Conservation (phyloP, 208 protist species). For the Leishmania tarentolae region DNA sequence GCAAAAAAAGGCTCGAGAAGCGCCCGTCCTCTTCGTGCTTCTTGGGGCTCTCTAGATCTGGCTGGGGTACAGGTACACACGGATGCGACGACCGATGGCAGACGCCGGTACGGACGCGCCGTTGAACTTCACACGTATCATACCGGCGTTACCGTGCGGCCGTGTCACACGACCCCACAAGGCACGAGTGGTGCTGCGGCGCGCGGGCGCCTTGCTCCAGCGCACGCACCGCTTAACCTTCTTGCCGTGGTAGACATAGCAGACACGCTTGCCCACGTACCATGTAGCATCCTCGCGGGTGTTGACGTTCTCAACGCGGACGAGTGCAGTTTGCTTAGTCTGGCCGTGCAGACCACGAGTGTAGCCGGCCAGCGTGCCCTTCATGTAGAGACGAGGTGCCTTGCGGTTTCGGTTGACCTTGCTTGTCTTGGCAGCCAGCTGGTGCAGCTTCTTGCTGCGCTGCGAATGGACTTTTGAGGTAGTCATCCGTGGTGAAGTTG, state of each 20-base stretch:
- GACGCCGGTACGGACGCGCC: conserved; percentile 94
- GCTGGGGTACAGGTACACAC: conserved; percentile 99
- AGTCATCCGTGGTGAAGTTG: conserved; percentile 29
- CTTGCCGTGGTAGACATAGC: conserved; percentile 98
- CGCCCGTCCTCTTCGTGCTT: not conserved
- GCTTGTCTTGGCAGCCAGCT: conserved; percentile 87
- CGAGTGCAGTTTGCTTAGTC: conserved; percentile 93
- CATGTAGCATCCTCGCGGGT: conserved; percentile 94
- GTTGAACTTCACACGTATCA: conserved; percentile 98
- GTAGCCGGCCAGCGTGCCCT: conserved; percentile 90
- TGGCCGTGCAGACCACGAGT: conserved; percentile 92
- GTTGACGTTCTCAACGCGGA: conserved; percentile 97
- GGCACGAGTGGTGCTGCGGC: conserved; percentile 91
- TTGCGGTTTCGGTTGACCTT: conserved; percentile 86
- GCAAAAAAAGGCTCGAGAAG: not conserved
- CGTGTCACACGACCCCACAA: conserved; percentile 98
- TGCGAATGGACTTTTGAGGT: conserved; percentile 77
- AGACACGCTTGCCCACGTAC: conserved; percentile 99
- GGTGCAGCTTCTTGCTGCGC: conserved; percentile 92
- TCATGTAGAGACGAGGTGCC: conserved; percentile 92
- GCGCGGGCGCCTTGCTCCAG: conserved; percentile 89
- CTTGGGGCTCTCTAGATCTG: conserved; percentile 91
- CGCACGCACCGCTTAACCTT: conserved; percentile 93
- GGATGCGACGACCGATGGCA: conserved; percentile 94
- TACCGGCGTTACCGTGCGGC: conserved; percentile 97